Conservation (phyloP, 2,329 filamentous ascomycete species). For the Venturia oleaginea region DNA sequence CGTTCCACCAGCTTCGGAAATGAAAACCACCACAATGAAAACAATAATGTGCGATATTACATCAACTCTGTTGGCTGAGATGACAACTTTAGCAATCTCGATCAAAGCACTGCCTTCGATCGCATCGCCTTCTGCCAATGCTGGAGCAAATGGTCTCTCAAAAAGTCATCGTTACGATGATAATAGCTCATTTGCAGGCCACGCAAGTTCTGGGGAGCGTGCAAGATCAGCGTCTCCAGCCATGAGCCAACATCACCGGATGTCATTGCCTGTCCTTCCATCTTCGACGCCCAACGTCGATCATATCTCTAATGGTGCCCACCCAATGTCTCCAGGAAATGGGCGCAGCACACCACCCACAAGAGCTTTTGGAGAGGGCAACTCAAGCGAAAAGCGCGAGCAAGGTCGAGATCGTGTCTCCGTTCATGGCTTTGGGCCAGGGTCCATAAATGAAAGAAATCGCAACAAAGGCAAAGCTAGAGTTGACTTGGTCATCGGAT, state of each 20-base stretch:
- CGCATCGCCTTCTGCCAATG: conserved; percentile 31
- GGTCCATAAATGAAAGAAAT: conserved; percentile 63
- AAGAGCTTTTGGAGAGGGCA: conserved; percentile 41
- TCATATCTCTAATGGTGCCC: conserved; percentile 22
- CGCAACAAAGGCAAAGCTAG: conserved; percentile 75
- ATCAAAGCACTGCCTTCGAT: conserved; percentile 52
- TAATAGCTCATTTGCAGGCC: not conserved
- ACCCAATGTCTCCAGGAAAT: conserved; percentile 19
- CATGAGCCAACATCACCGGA: conserved; percentile 52
- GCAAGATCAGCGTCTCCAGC: conserved; percentile 24
- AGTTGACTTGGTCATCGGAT: conserved; percentile 69
- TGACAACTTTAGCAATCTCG: conserved; percentile 39
- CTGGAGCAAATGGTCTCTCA: not conserved
- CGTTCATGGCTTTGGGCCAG: conserved; percentile 54
- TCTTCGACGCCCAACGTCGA: conserved; percentile 25
- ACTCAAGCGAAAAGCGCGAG: conserved; percentile 25
- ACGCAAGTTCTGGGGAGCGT: conserved; percentile 4
- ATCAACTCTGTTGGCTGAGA: conserved; percentile 36
- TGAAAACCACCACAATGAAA: conserved; percentile 60
- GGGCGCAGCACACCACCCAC: conserved; percentile 23
- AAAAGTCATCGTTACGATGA: conserved; percentile 3
- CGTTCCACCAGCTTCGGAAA: conserved; percentile 59
- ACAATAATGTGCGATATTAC: conserved; percentile 38
- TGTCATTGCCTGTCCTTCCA: conserved; percentile 66
- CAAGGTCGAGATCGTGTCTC: conserved; percentile 53